Evolutionary conservation across 1,284 basidiomycete genomes (phyloP).

Genomic region (Coniferiporia weirii): DNA sequence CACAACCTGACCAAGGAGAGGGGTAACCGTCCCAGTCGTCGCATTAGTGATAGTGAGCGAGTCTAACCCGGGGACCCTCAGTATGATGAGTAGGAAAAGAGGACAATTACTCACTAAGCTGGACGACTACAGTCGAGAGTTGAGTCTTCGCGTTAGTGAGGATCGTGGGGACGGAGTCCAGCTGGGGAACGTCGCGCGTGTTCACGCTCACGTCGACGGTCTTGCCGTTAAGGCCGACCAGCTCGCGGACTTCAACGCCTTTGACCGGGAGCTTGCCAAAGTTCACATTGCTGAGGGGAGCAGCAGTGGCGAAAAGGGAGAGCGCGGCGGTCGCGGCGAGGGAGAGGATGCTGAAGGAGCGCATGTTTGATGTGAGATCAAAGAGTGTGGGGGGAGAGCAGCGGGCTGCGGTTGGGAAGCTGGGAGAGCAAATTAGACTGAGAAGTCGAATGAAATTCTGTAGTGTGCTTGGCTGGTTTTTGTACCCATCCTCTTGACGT

Average conservation of each 20-base stretch:
- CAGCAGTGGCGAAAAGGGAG: constrained; percentile 26
- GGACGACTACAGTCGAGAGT: constrained; percentile 23
- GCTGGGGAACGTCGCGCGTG: not conserved
- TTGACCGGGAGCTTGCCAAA: not conserved
- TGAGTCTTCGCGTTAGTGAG: constrained; percentile 22
- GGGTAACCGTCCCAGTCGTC: constrained; percentile 27
- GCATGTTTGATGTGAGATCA: constrained; percentile 34
- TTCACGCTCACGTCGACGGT: not conserved
- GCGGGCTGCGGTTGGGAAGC: not conserved
- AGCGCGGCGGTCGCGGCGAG: constrained; percentile 36
- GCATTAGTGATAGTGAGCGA: constrained; percentile 28
- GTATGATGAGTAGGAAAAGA: not conserved
- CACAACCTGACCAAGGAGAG: constrained; percentile 30
- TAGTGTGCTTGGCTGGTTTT: not conserved
- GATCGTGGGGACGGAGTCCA: constrained; percentile 24
- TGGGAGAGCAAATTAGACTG: not conserved
- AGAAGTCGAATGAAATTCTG: not conserved
- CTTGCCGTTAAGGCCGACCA: not conserved
- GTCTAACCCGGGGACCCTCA: constrained; percentile 24
- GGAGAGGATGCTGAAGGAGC: constrained; percentile 38
- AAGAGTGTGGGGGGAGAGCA: constrained; percentile 33
- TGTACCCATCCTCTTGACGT: not conserved
- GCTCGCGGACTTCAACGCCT: not conserved
- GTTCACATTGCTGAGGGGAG: constrained; percentile 20
- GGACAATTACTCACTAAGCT: constrained; percentile 29